Evolutionary conservation across 345 rosid genomes (phyloP), one percentile per base, ranked within the genome.

Genomic region (Gynandropsis gynandra): DNA sequence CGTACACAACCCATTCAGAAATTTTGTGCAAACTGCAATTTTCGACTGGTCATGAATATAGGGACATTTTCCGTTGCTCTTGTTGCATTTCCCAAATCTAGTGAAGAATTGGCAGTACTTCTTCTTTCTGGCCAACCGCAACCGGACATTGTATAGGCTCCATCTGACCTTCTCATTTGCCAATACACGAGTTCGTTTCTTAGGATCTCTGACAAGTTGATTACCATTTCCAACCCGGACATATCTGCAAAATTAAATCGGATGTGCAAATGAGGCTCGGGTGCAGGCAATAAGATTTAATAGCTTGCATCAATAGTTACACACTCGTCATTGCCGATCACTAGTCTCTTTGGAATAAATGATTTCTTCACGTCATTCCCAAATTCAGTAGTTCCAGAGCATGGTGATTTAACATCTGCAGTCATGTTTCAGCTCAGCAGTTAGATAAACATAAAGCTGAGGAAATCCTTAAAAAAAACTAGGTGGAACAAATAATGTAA

Each of bases 81-180:
- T 92, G 79, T 85, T 87, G 85, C 97, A 92, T 69, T 82, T 82
- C 20, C 98, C 97, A 43, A 92, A 92, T 76, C 97, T 85, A 42
- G 98, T 92, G 70, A 85, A 92, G 50, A 92, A 87, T 66, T 87
- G 95, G 70, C 97, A 85, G 67, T 85, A 92, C 59, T 73, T 84
- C 64, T 82, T 78, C 69, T 69, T 92, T 67, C 66, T 87, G 58
- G 87, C 87, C 73, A 79, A 67, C 60, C 93, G 80, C 59, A 76
- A 72, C 69, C 98, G 78, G 15, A 77, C 94, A 59, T 94, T 82
- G 67, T 87, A 96, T 81, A 87, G 77, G 64, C 98, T 87, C 98
- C 97, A 92, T 36, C 93, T 72, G 58, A 92, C 86, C 72, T 87
- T 92, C 71, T 87, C 98, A 76, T 80, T 92, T 33, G 98, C 97